Conservation (phyloP, 495 filamentous ascomycete genomes). For the Neurospora sp. region DNA sequence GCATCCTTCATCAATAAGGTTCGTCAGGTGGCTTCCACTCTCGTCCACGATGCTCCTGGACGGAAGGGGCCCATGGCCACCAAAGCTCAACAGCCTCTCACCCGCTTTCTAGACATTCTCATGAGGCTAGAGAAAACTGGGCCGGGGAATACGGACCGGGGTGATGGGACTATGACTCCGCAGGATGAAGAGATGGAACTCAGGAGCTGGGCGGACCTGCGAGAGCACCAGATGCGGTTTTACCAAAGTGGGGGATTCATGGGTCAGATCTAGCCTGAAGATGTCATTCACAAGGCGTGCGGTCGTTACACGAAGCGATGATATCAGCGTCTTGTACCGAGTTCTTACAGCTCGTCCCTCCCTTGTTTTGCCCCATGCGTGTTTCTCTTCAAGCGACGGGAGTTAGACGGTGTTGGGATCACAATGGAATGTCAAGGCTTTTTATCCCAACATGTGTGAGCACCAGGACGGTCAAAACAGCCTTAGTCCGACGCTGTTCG, state of each 20-base stretch:
- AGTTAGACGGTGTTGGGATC: background rate
- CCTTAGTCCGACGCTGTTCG: background rate
- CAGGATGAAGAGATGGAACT: conserved; percentile 66
- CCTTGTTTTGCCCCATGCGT: background rate
- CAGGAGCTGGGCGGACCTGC: conserved; percentile 61
- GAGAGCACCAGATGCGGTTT: conserved; percentile 63
- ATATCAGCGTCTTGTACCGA: background rate
- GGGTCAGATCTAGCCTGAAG: conserved; percentile 5
- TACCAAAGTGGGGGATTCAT: conserved; percentile 51
- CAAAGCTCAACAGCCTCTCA: conserved; percentile 56
- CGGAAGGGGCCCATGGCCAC: conserved; percentile 45
- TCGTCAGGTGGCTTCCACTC: conserved; percentile 63
- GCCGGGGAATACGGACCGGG: conserved; percentile 9
- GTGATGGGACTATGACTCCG: conserved; percentile 19
- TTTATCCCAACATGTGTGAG: background rate
- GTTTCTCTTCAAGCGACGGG: background rate
- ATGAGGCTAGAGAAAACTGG: conserved; percentile 55
- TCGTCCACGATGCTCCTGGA: conserved; percentile 52
- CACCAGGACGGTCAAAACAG: background rate
- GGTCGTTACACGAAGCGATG: background rate
- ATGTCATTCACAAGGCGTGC: background rate
- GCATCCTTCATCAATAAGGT: conserved; percentile 62
- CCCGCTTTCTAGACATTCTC: conserved; percentile 58
- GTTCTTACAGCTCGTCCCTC: background rate
- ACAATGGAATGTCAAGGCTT: background rate